Evolutionary conservation across 495 filamentous ascomycete genomes (phyloP).

Genomic region (Lindgomyces ingoldianus): DNA sequence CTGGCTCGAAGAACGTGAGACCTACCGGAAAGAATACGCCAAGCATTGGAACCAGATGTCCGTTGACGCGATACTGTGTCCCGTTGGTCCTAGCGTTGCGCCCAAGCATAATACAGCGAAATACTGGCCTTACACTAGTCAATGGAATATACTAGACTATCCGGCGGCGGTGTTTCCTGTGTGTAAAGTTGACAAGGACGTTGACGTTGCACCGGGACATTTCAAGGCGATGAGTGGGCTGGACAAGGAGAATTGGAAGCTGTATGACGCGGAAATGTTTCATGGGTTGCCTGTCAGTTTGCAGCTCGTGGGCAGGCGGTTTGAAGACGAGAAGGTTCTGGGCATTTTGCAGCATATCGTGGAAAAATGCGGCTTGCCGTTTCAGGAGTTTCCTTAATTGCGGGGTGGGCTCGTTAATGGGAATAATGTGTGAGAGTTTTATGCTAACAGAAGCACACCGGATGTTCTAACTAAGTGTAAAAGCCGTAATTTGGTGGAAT

Average conservation of each 20-base stretch:
- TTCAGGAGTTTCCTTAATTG: conserved; percentile 12
- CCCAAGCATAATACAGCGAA: conserved; percentile 59
- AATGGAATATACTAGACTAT: conserved; percentile 75
- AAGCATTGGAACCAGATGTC: conserved; percentile 55
- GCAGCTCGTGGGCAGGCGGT: conserved; percentile 49
- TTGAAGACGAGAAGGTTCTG: conserved; percentile 52
- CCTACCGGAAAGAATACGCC: conserved; percentile 61
- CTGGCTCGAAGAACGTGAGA: conserved; percentile 53
- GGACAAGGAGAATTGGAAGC: conserved; percentile 47
- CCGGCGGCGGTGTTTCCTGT: conserved; percentile 62
- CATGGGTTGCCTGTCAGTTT: conserved; percentile 45
- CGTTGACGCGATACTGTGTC: conserved; percentile 71
- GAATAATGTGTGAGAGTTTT: no score
- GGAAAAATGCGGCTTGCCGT: conserved; percentile 36
- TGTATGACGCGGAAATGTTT: conserved; percentile 43
- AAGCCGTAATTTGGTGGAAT: no score
- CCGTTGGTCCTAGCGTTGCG: conserved; percentile 61
- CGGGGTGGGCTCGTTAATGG: no score
- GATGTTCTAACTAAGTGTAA: no score
- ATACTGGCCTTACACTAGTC: conserved; percentile 71
- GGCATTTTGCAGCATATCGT: conserved; percentile 46
- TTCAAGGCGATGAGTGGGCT: conserved; percentile 42
- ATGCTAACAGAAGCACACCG: no score
- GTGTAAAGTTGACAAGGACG: conserved; percentile 46
- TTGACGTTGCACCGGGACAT: conserved; percentile 43